A percentile compares a stretch with the other conserved stretches of the same genome.
phyloP scores from a whole-genome alignment of 176 grass and related monocot genomes.

The Phoenix roebelenii region DNA sequence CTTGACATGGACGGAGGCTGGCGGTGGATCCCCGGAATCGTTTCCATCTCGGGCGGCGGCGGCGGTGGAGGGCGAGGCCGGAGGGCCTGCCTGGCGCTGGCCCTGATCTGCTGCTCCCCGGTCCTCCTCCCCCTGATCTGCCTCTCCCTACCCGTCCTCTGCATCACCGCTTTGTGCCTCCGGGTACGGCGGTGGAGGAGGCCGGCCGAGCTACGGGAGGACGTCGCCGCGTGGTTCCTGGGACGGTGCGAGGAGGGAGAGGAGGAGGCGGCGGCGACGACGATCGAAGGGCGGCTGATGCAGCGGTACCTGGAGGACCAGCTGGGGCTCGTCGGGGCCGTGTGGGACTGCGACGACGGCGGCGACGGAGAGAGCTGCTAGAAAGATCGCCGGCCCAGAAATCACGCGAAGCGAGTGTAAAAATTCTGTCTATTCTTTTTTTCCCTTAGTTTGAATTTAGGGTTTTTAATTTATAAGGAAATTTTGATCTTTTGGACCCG shows the following conservation, averaged over 20 bases:
- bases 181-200: neutral
- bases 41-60: neutral
- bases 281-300: slow-evolving; percentile 21
- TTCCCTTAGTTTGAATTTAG: too few species aligned
- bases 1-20: too few species aligned
- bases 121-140: slow-evolving; percentile 29
- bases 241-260: neutral
- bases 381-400: too few species aligned
- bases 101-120: slow-evolving; percentile 30
- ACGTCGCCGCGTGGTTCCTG: neutral
- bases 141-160: slow-evolving; percentile 3
- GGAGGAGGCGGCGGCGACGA: neutral
- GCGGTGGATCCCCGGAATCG: neutral
- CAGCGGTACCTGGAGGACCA: slow-evolving; percentile 63
- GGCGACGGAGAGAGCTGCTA: too few species aligned
- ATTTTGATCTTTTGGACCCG: too few species aligned
- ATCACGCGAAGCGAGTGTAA: too few species aligned
- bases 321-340: slow-evolving; percentile 42
- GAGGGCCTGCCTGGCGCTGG: slow-evolving; percentile 1
- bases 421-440: too few species aligned
- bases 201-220: neutral
- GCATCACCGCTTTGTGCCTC: slow-evolving; percentile 1
- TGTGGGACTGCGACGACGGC: neutral
- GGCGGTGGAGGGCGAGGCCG: neutral
- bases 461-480: too few species aligned